Conservation (phyloP, 2,329 filamentous ascomycete species). For the Cucurbitaria berberidis region DNA sequence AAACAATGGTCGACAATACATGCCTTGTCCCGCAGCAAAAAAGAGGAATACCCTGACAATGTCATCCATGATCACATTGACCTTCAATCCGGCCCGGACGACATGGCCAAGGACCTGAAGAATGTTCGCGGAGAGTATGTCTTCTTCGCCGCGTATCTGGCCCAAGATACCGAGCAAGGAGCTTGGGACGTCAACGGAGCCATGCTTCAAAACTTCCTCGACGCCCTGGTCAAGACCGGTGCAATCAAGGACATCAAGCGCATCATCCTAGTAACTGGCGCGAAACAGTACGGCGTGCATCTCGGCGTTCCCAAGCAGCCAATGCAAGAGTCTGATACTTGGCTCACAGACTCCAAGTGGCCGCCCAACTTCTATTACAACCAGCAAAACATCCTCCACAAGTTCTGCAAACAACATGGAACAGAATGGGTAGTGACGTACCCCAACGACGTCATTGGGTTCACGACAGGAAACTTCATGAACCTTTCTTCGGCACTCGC, state of each 20-base stretch:
- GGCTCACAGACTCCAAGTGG: slow-evolving; percentile 47
- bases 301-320: slow-evolving; percentile 57
- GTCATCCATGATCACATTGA: slow-evolving; percentile 51
- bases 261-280: slow-evolving; percentile 57
- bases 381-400: slow-evolving; percentile 55
- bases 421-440: slow-evolving; percentile 55
- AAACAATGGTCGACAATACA: slow-evolving; percentile 49
- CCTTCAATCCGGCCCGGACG: slow-evolving; percentile 41
- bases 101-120: slow-evolving; percentile 48
- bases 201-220: slow-evolving; percentile 58
- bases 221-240: slow-evolving; percentile 53
- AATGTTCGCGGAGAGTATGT: slow-evolving; percentile 49
- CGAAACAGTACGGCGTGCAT: slow-evolving; percentile 63
- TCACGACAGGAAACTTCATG: slow-evolving; percentile 50
- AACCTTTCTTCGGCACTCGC: slow-evolving; percentile 39
- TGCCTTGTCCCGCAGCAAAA: slow-evolving; percentile 51
- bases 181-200: slow-evolving; percentile 49
- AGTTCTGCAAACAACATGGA: slow-evolving; percentile 33
- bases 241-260: slow-evolving; percentile 53
- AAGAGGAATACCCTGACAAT: slow-evolving; percentile 44
- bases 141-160: slow-evolving; percentile 54
- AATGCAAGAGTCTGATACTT: slow-evolving; percentile 56
- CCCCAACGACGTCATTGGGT: slow-evolving; percentile 55
- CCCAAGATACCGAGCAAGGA: slow-evolving; percentile 46
- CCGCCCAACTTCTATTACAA: slow-evolving; percentile 60